Conservation (phyloP, 2,329 filamentous ascomycete genomes). For the Sclerotinia trifoliorum region DNA sequence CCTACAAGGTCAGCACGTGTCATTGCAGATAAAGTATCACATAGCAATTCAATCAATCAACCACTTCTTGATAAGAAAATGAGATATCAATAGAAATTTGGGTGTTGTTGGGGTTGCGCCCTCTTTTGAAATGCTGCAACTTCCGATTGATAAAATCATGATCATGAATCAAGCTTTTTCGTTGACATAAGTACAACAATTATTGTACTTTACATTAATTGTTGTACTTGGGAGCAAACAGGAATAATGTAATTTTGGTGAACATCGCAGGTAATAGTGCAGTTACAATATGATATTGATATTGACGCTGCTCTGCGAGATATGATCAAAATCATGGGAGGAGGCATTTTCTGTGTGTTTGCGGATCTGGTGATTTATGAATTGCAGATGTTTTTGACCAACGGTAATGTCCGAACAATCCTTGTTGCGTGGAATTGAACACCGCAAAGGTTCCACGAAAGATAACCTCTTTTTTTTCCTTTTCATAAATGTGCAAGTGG, state of each 20-base stretch:
- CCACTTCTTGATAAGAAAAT: conserved; percentile 33
- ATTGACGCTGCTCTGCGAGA: conserved; percentile 27
- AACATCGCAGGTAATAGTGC: conserved; percentile 27
- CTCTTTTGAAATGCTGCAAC: conserved; percentile 27
- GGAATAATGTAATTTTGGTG: conserved; percentile 20
- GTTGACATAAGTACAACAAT: conserved; percentile 14
- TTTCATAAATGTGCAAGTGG: conserved; percentile 10
- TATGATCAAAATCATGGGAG: conserved; percentile 33
- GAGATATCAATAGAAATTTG: conserved; percentile 29
- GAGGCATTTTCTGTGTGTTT: conserved; percentile 35
- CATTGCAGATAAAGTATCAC: conserved; percentile 38
- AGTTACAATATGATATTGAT: conserved; percentile 25
- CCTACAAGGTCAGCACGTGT: conserved; percentile 42
- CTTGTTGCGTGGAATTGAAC: conserved; percentile 35
- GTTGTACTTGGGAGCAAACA: background rate
- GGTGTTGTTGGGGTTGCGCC: conserved; percentile 29
- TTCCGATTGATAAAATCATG: conserved; percentile 6
- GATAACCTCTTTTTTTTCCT: conserved; percentile 19
- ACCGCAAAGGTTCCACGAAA: conserved; percentile 33
- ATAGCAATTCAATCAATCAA: conserved; percentile 30
- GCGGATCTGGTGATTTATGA: conserved; percentile 33
- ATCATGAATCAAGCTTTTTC: background rate
- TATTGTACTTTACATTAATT: background rate
- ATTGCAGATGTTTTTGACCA: conserved; percentile 27
- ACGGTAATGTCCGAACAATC: conserved; percentile 34